phyloP scores from a whole-genome alignment of 2,329 filamentous ascomycete species.

The Aureobasidium uvarum region DNA sequence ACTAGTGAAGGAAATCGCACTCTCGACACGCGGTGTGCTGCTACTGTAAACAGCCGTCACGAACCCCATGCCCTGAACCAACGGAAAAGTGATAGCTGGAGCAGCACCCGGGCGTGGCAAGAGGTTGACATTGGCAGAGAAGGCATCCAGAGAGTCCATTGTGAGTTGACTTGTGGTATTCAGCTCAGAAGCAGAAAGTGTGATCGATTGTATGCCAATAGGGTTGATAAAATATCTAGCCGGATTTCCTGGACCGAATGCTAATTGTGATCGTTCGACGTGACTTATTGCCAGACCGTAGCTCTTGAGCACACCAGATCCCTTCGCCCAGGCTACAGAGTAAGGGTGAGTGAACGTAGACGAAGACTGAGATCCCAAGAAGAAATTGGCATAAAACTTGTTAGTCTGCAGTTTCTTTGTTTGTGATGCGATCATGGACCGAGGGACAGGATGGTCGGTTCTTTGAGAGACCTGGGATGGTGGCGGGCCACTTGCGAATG shows the following conservation, averaged over 20 bases:
- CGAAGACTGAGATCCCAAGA: constrained; percentile 67
- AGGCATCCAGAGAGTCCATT: constrained; percentile 54
- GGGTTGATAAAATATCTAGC: constrained; percentile 73
- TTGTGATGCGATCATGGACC: constrained; percentile 41
- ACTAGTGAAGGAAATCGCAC: constrained; percentile 69
- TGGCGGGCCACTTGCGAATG: constrained; percentile 44
- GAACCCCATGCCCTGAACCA: constrained; percentile 88
- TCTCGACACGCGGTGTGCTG: constrained; percentile 69
- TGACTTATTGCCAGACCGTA: constrained; percentile 80
- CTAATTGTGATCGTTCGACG: constrained; percentile 64
- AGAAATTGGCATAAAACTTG: constrained; percentile 71
- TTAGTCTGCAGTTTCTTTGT: constrained; percentile 63
- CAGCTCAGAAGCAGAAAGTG: constrained; percentile 76
- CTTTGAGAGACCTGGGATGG: constrained; percentile 43
- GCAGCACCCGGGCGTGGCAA: constrained; percentile 50
- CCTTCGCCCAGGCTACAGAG: constrained; percentile 46
- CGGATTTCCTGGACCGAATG: constrained; percentile 34
- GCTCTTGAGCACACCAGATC: constrained; percentile 58
- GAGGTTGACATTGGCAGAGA: constrained; percentile 68
- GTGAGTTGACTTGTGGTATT: constrained; percentile 57
- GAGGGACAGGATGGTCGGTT: constrained; percentile 44
- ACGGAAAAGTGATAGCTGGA: constrained; percentile 69
- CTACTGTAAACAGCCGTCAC: constrained; percentile 72
- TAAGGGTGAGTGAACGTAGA: constrained; percentile 70
- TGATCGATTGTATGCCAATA: constrained; percentile 74